Percentiles rank a stretch among this genome's conserved stretches.
Conservation (phyloP, 495 filamentous ascomycete genomes). For the Trichoderma orchidacearum region DNA sequence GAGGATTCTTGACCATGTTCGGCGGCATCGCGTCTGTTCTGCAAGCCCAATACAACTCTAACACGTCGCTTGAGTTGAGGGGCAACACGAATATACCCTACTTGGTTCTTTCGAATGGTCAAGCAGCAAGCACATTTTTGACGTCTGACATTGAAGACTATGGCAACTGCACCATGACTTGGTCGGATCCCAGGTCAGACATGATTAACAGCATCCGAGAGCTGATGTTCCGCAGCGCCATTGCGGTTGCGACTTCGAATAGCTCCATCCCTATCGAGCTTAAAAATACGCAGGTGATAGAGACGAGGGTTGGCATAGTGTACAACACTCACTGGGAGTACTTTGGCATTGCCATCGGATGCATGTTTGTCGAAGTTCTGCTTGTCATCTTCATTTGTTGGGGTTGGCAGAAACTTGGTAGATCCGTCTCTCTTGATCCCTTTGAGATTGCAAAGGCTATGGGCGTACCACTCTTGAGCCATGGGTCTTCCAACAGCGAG, state of each 20-base stretch:
- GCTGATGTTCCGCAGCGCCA: background rate
- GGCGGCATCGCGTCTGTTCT: background rate
- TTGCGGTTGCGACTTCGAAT: background rate
- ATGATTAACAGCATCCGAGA: background rate
- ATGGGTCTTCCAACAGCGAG: background rate
- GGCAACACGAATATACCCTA: background rate
- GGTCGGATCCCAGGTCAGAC: background rate
- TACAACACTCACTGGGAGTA: background rate
- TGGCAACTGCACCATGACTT: background rate
- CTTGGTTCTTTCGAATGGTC: background rate
- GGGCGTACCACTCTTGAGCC: background rate
- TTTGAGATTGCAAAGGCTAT: constrained; percentile 1
- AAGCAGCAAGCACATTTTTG: background rate
- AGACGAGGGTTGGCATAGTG: background rate
- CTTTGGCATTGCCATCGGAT: background rate
- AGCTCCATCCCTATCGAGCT: background rate
- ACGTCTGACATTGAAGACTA: background rate
- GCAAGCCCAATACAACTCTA: background rate
- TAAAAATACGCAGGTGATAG: background rate
- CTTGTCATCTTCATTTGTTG: background rate
- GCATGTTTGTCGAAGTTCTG: background rate
- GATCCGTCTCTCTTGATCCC: background rate
- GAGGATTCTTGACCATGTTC: background rate
- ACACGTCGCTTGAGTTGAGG: background rate
- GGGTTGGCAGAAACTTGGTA: background rate